phyloP scores from a whole-genome alignment of 2,329 filamentous ascomycete species.

The Lasiodiplodia hormozganensis region DNA sequence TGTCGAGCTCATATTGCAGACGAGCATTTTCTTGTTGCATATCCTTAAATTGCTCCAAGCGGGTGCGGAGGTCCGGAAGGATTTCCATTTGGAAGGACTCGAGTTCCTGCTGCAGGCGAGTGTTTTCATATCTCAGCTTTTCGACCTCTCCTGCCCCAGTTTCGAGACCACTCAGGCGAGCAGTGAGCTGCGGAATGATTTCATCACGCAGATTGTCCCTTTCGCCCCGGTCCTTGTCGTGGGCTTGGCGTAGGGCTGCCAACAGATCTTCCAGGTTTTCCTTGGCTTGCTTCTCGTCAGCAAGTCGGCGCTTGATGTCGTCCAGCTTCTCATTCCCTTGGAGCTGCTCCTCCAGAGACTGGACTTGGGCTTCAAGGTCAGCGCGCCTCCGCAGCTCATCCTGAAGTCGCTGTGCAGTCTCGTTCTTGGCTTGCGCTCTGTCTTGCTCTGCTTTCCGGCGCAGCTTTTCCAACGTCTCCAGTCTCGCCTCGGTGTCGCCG shows the following conservation, averaged over 20 bases:
- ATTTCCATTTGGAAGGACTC: slow-evolving; percentile 51
- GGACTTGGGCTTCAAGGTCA: slow-evolving; percentile 82
- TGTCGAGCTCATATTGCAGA: slow-evolving; percentile 54
- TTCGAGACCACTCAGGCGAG: slow-evolving; percentile 80
- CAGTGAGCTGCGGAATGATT: slow-evolving; percentile 78
- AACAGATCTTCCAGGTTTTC: slow-evolving; percentile 94
- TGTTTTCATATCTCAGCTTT: slow-evolving; percentile 78
- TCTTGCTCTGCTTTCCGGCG: slow-evolving; percentile 89
- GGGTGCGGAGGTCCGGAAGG: slow-evolving; percentile 23
- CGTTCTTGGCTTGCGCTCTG: slow-evolving; percentile 82
- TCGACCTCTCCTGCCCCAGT: slow-evolving; percentile 74
- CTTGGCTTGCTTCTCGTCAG: slow-evolving; percentile 85
- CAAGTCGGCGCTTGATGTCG: slow-evolving; percentile 79
- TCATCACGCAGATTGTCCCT: slow-evolving; percentile 91
- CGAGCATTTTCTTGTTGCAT: slow-evolving; percentile 77
- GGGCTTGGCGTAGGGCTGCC: slow-evolving; percentile 79
- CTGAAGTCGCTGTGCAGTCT: slow-evolving; percentile 84
- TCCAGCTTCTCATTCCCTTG: slow-evolving; percentile 72
- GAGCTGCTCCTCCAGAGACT: slow-evolving; percentile 79
- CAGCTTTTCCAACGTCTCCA: slow-evolving; percentile 80
- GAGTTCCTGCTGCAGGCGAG: slow-evolving; percentile 87
- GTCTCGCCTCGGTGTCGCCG: slow-evolving; percentile 63
- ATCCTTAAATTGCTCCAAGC: slow-evolving; percentile 59
- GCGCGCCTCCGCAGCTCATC: slow-evolving; percentile 81
- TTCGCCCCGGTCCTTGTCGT: slow-evolving; percentile 84